Evolutionary conservation across 2,329 filamentous ascomycete species (phyloP), one percentile per base, ranked within the genome.

Genomic region (Helicocarpus griseus): DNA sequence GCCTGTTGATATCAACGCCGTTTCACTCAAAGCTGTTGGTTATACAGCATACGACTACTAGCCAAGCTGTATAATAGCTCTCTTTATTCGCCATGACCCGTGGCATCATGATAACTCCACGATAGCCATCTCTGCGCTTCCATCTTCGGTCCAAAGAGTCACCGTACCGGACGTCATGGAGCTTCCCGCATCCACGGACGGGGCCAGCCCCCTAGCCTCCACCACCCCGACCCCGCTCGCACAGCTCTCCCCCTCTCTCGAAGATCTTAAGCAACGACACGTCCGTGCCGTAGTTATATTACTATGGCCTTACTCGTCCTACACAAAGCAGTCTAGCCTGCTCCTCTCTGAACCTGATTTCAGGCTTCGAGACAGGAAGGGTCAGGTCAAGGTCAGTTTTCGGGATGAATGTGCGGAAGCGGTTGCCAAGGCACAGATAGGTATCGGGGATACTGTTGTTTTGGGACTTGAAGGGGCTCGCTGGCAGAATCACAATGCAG

Each of bases 291-390:
- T 86, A 14, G 81, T 96, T 21, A 91, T 89, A 7, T 81, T 97
- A 33, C 83, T 88, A 53, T 97, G 91, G 90, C 91, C 91, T 0
- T 96, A 88, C 68, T 95, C 87, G 57, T 86, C 85, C 21, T 81
- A 88, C 24, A 85, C 79, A 28, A 80, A 79, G 49, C 82, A 82
- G 36, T 78, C 89, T 58, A 85, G 88, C 24, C 83, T 96, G 48
- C 78, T 94, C 19, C 78, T 97, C 31, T 87, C 87, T 43, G 90
- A 96, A 61, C 82, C 83, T 43, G 89, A 96, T 65, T 86, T 90
- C 62, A 85, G 87, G 45, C 76, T 91, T 48, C 86, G 91, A 51
- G 81, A 82, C 56, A 76, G 78, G 38, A 85, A 80, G 58, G 91
- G 91, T 11, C 89, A 95, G 68, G 81, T 95, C 21, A 84, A 89